These are phyloP conservation scores for Bimuria novae-zelandiae DNA, from an alignment of 2,329 filamentous ascomycete species.

Conservation along the genomic window DNA sequence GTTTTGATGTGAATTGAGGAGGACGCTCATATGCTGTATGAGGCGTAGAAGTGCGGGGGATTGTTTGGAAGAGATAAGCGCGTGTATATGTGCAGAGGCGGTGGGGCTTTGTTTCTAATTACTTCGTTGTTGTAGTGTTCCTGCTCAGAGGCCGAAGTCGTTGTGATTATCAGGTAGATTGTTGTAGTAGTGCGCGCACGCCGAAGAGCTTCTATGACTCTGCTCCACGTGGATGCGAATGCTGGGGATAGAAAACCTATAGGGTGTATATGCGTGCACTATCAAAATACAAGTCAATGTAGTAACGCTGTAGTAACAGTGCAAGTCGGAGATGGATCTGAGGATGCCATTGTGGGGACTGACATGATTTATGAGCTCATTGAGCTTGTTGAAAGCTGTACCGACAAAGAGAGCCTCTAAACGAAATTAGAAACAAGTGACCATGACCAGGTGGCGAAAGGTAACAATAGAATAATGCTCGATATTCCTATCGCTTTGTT, in stretches of 20 bases:
- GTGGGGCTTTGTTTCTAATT: no score
- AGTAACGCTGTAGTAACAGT: background rate
- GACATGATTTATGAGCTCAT: conserved; percentile 3
- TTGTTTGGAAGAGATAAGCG: background rate
- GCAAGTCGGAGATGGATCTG: background rate
- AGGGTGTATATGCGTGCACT: background rate
- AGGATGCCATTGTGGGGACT: background rate
- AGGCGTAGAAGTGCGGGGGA: background rate
- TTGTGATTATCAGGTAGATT: background rate
- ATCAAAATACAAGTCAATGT: background rate
- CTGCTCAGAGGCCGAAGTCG: background rate
- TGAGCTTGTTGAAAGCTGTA: background rate
- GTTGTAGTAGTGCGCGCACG: background rate
- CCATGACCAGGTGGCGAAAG: background rate
- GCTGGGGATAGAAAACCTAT: background rate
- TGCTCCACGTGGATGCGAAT: background rate
- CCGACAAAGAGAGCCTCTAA: background rate
- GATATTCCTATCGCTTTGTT: background rate
- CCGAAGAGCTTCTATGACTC: background rate
- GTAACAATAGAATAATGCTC: conserved; percentile 1
- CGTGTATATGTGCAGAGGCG: background rate
- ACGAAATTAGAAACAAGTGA: background rate
- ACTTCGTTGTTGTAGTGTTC: no score
- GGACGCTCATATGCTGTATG: background rate
- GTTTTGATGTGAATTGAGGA: background rate